Conservation (phyloP, 345 rosid genomes). For the Aquilaria sinensis region DNA sequence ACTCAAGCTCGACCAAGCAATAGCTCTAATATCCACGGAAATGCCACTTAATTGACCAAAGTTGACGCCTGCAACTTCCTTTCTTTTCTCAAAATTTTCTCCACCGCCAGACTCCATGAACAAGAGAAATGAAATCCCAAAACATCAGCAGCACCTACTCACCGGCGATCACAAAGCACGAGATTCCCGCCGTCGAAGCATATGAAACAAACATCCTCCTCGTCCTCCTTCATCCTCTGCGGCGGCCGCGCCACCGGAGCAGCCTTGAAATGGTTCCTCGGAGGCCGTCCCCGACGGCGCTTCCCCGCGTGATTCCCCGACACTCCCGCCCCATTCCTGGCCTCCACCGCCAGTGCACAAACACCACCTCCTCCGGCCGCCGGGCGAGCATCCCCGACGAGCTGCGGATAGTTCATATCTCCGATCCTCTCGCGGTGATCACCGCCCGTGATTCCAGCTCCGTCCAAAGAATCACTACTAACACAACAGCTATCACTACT, state of each 20-base stretch:
- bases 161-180: conserved; percentile 98
- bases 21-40: background rate
- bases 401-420: conserved; percentile 33
- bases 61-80: too few relatives aligned
- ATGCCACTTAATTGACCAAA: background rate
- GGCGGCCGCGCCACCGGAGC: conserved; percentile 10
- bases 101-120: background rate
- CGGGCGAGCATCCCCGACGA: conserved; percentile 20
- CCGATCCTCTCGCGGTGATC: conserved; percentile 49
- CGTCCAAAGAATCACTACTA: conserved; percentile 17
- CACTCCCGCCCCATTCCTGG: conserved; percentile 14
- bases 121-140: background rate
- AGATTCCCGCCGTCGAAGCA: conserved; percentile 98
- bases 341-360: conserved; percentile 19
- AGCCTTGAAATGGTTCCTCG: conserved; percentile 26
- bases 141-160: conserved; percentile 16
- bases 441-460: conserved; percentile 36
- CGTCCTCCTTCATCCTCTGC: conserved; percentile 42
- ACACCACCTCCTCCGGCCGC: conserved; percentile 9
- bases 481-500: conserved; percentile 6
- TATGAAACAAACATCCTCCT: conserved; percentile 96
- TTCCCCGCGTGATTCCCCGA: conserved; percentile 29
- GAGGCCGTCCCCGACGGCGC: conserved; percentile 80
- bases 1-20: conserved; percentile 5
- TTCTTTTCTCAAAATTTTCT: background rate